A percentile compares a stretch with the other conserved stretches of the same genome.
Conservation (phyloP, 371 early-diverging fungal species). For the Sporodiniella umbellata region DNA sequence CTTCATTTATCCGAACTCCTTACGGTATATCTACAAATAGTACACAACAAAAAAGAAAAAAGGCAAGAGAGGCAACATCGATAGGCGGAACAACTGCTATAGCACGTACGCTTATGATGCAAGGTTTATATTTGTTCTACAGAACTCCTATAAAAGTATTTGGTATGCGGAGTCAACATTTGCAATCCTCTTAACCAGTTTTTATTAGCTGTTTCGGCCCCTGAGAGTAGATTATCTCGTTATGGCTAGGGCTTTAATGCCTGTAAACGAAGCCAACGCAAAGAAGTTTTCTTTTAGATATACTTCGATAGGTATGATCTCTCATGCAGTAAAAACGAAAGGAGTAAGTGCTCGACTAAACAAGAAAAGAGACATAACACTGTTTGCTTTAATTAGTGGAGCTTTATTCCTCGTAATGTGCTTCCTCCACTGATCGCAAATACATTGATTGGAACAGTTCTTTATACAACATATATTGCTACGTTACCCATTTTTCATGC, state of each 20-base stretch:
- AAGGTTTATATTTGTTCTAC: slow-evolving; percentile 72
- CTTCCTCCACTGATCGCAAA: slow-evolving; percentile 75
- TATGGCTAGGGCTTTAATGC: slow-evolving; percentile 71
- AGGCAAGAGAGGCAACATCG: slow-evolving; percentile 47
- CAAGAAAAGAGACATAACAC: too few species aligned
- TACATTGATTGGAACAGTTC: slow-evolving; percentile 68
- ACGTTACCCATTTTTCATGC: slow-evolving; percentile 56
- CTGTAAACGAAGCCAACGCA: slow-evolving; percentile 36
- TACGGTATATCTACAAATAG: neutral
- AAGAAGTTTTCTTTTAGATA: slow-evolving; percentile 56
- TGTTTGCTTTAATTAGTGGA: too few species aligned
- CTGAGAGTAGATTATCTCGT: slow-evolving; percentile 77
- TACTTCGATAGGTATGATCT: slow-evolving; percentile 73
- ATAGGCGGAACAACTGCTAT: slow-evolving; percentile 61
- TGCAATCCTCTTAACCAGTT: neutral
- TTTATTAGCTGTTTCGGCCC: slow-evolving; percentile 67
- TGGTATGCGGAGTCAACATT: slow-evolving; percentile 4
- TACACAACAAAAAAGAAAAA: slow-evolving; percentile 27
- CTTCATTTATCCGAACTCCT: slow-evolving; percentile 13
- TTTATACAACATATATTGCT: slow-evolving; percentile 59
- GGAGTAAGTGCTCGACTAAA: too few species aligned
- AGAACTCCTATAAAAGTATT: slow-evolving; percentile 71
- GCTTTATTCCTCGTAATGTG: slow-evolving; percentile 69
- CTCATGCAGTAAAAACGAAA: slow-evolving; percentile 63
- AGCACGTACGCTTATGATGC: slow-evolving; percentile 59